These are phyloP conservation scores for Cavenderia fasciculata DNA, from an alignment of 78 protist genomes.

Conservation along the genomic window DNA sequence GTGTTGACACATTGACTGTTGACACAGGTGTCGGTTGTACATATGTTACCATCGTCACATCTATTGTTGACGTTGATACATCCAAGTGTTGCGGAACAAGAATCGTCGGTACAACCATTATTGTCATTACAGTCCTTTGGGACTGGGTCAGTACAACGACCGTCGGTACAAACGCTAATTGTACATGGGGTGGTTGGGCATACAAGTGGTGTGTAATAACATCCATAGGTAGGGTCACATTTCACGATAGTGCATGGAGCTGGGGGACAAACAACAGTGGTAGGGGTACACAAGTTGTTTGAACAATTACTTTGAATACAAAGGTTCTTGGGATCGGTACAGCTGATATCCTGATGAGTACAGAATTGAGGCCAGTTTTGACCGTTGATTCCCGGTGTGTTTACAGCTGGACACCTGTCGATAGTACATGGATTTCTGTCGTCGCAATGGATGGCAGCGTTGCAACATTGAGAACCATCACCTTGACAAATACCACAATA, in stretches of 20 bases:
- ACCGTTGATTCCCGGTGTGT: background rate
- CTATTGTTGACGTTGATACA: background rate
- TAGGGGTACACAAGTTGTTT: no score
- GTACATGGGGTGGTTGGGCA: no score
- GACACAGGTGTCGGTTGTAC: background rate
- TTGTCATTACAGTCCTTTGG: conserved; percentile 3
- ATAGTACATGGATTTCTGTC: conserved; percentile 20
- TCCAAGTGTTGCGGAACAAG: background rate
- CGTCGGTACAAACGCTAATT: no score
- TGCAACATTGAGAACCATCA: conserved; percentile 26
- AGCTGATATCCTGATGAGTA: background rate
- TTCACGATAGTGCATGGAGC: background rate
- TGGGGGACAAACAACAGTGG: no score
- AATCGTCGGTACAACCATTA: conserved; percentile 4
- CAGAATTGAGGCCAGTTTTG: background rate
- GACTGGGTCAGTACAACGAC: no score
- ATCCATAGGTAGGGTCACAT: background rate
- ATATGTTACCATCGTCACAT: background rate
- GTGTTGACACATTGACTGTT: background rate
- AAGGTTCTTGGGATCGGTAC: no score
- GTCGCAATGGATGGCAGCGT: background rate
- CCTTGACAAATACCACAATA: conserved; percentile 28
- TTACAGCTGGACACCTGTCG: conserved; percentile 16
- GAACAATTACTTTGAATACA: no score
- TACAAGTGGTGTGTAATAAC: no score